These are phyloP conservation scores for Hortiboletus flavorubellus DNA, from an alignment of 768 basidiomycete genomes.

Conservation along the genomic window DNA sequence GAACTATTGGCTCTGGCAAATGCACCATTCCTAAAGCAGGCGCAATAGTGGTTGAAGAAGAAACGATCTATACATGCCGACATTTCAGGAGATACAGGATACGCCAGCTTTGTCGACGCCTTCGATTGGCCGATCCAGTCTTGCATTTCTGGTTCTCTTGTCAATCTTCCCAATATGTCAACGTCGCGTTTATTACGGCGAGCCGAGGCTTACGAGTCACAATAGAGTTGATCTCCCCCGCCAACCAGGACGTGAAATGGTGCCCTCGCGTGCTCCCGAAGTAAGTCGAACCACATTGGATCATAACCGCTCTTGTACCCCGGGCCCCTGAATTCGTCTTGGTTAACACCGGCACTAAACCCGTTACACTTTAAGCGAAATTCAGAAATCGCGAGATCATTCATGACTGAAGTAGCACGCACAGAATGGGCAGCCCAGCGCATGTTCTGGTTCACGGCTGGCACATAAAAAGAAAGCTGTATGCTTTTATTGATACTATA, in stretches of 20 bases:
- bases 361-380: slow-evolving; percentile 66
- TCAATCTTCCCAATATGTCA: slow-evolving; percentile 46
- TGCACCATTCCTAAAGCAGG: slow-evolving; percentile 79
- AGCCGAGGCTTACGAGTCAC: slow-evolving; percentile 55
- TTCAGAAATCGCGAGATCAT: neutral
- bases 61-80: slow-evolving; percentile 75
- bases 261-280: slow-evolving; percentile 69
- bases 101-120: slow-evolving; percentile 53
- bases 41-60: slow-evolving; percentile 90
- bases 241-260: slow-evolving; percentile 93
- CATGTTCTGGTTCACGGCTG: slow-evolving; percentile 79
- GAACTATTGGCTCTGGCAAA: slow-evolving; percentile 89
- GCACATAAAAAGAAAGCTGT: slow-evolving; percentile 77
- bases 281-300: slow-evolving; percentile 92
- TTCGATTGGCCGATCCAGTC: slow-evolving; percentile 72
- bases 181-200: neutral
- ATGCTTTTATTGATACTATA: slow-evolving; percentile 85
- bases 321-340: slow-evolving; percentile 79
- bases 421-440: slow-evolving; percentile 89
- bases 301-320: slow-evolving; percentile 82
- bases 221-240: slow-evolving; percentile 92
- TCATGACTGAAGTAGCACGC: slow-evolving; percentile 23
- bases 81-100: slow-evolving; percentile 69
- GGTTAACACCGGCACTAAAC: slow-evolving; percentile 85
- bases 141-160: slow-evolving; percentile 84